A percentile compares a stretch with the other conserved stretches of the same genome.
These are phyloP conservation scores for Cladosporium sp. DNA, from an alignment of 2,329 filamentous ascomycete species.

Conservation along the genomic window DNA sequence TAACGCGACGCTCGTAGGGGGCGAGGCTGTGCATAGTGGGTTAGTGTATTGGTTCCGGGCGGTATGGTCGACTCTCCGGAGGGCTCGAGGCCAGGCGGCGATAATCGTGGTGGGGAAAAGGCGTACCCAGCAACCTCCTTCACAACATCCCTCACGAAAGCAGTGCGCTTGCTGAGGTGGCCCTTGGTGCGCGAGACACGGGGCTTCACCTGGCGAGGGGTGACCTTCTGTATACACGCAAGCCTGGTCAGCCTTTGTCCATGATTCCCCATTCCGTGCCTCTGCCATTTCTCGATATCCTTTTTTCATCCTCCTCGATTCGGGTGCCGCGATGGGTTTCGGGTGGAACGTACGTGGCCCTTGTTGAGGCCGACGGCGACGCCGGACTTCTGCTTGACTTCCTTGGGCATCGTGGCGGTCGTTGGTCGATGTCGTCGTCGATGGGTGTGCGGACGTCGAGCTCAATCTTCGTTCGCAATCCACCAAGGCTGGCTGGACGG, in stretches of 20 bases:
- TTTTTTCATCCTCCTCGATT: neutral
- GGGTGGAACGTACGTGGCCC: conserved; percentile 58
- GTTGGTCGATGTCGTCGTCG: conserved; percentile 23
- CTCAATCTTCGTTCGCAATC: conserved; percentile 13
- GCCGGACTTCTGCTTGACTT: conserved; percentile 51
- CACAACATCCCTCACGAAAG: conserved; percentile 94
- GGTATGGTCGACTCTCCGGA: neutral
- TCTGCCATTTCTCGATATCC: neutral
- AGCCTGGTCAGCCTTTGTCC: conserved; percentile 8
- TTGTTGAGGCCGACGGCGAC: conserved; percentile 60
- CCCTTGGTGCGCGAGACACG: conserved; percentile 74
- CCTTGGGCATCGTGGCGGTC: conserved; percentile 46
- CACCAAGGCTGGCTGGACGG: neutral
- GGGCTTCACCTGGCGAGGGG: conserved; percentile 46
- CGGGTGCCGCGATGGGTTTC: neutral
- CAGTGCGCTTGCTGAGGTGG: conserved; percentile 91
- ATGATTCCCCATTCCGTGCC: neutral
- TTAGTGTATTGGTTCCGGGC: conserved; percentile 16
- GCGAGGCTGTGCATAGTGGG: conserved; percentile 33
- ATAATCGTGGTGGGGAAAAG: conserved; percentile 27
- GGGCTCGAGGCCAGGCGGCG: neutral
- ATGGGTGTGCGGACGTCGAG: conserved; percentile 8
- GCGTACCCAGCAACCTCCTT: conserved; percentile 94
- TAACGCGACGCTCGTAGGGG: conserved; percentile 87
- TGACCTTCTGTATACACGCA: conserved; percentile 42